phyloP scores from a whole-genome alignment of 768 basidiomycete species.

The Dioszegia aurantiaca region DNA sequence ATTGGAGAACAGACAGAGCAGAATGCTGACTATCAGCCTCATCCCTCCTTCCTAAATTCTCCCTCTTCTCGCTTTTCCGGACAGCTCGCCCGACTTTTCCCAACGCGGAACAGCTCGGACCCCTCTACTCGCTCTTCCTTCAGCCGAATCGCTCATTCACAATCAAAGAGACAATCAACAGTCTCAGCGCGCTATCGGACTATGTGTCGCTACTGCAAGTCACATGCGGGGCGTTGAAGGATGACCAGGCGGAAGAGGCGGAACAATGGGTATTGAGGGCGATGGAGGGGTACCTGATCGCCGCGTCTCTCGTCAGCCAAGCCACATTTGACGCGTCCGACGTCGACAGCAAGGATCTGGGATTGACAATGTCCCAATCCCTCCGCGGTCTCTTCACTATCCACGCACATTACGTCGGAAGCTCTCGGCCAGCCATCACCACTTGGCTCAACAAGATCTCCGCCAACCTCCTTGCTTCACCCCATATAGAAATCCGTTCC shows the following conservation, averaged over 20 bases:
- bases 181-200: neutral
- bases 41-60: slow-evolving; percentile 16
- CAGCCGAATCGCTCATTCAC: neutral
- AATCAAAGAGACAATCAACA: neutral
- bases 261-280: slow-evolving; percentile 11
- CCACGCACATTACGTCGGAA: slow-evolving; percentile 2
- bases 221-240: too few relatives aligned
- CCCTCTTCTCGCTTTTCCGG: slow-evolving; percentile 22
- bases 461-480: slow-evolving; percentile 8
- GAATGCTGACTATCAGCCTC: slow-evolving; percentile 3
- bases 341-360: neutral
- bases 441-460: slow-evolving; percentile 12
- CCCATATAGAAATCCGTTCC: neutral
- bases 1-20: too few relatives aligned
- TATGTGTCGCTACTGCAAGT: slow-evolving; percentile 3
- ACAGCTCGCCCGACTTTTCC: neutral
- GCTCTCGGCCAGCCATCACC: neutral
- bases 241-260: slow-evolving; percentile 8
- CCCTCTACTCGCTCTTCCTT: neutral
- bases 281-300: slow-evolving; percentile 10
- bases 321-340: neutral
- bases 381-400: slow-evolving; percentile 10
- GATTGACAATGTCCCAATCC: slow-evolving; percentile 1
- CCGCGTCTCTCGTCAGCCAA: slow-evolving; percentile 1
- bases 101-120: neutral